Conservation (phyloP, 805 yeast genomes). For the Torulaspora maleeae region DNA sequence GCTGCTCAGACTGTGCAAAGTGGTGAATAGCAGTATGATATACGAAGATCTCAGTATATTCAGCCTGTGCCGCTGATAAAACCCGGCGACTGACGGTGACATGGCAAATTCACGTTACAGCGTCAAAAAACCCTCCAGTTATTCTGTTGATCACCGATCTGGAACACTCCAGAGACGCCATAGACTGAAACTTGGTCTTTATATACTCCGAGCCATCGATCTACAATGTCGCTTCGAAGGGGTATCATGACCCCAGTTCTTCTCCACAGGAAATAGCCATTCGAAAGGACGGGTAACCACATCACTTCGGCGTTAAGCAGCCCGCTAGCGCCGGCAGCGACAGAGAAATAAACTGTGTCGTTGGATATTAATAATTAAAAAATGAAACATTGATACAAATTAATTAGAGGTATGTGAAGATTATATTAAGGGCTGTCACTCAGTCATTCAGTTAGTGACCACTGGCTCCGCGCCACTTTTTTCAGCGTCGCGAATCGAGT, state of each 20-base stretch:
- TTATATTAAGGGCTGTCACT: not conserved
- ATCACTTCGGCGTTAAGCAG: not conserved
- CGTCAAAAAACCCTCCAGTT: not conserved
- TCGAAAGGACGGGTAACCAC: not conserved
- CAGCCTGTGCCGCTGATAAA: slow-evolving; percentile 28
- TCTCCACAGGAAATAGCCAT: not conserved
- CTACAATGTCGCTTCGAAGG: not conserved
- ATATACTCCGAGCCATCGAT: not conserved
- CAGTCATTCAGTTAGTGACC: not conserved
- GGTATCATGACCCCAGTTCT: not conserved
- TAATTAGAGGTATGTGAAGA: not conserved
- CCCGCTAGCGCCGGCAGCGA: not conserved
- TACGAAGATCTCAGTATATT: slow-evolving; percentile 30
- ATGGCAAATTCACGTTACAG: not conserved
- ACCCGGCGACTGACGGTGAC: slow-evolving; percentile 9
- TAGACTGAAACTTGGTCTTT: not conserved
- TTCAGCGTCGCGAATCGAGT: not conserved
- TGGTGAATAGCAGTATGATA: slow-evolving; percentile 25
- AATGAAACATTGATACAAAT: not conserved
- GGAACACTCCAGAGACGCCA: not conserved
- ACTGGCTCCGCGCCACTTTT: slow-evolving; percentile 1
- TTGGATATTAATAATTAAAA: not conserved
- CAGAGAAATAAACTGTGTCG: not conserved
- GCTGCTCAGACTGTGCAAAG: slow-evolving; percentile 19
- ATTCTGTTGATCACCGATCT: not conserved